phyloP scores from a whole-genome alignment of 2,329 filamentous ascomycete species.

The Hypoxylon sp. region DNA sequence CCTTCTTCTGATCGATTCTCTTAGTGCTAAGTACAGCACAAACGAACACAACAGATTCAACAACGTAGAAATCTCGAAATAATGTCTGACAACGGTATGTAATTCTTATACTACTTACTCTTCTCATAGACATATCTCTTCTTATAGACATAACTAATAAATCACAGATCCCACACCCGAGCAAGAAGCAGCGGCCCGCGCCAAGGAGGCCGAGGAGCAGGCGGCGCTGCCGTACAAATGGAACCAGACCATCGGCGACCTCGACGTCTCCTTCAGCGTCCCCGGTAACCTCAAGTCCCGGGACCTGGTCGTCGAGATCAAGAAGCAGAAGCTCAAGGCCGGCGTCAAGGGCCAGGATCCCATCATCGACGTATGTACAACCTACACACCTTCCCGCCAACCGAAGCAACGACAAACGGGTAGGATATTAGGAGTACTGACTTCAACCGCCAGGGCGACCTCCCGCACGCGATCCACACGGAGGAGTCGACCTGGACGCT shows the following conservation, averaged over 20 bases:
- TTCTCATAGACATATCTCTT: no score
- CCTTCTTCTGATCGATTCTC: constrained; percentile 42
- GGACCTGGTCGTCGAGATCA: constrained; percentile 86
- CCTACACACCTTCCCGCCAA: neutral
- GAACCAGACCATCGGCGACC: constrained; percentile 90
- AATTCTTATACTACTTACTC: no score
- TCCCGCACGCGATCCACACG: constrained; percentile 81
- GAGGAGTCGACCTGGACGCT: constrained; percentile 98
- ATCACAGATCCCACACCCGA: constrained; percentile 65
- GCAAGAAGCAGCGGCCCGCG: constrained; percentile 69
- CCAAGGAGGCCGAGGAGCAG: constrained; percentile 88
- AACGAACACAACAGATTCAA: neutral
- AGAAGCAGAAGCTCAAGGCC: constrained; percentile 81
- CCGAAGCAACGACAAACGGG: neutral
- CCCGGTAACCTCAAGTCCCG: constrained; percentile 85
- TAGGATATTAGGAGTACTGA: no score
- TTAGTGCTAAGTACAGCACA: constrained; percentile 7
- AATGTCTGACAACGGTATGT: constrained; percentile 47
- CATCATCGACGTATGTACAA: constrained; percentile 77
- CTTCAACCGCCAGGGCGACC: constrained; percentile 89
- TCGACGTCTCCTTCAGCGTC: constrained; percentile 83
- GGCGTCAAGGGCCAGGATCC: constrained; percentile 90
- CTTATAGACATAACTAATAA: no score
- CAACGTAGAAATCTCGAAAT: neutral
- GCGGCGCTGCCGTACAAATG: constrained; percentile 95